These are phyloP conservation scores for Penicillium atrosanguineum DNA, from an alignment of 495 filamentous ascomycete genomes.

Conservation along the genomic window DNA sequence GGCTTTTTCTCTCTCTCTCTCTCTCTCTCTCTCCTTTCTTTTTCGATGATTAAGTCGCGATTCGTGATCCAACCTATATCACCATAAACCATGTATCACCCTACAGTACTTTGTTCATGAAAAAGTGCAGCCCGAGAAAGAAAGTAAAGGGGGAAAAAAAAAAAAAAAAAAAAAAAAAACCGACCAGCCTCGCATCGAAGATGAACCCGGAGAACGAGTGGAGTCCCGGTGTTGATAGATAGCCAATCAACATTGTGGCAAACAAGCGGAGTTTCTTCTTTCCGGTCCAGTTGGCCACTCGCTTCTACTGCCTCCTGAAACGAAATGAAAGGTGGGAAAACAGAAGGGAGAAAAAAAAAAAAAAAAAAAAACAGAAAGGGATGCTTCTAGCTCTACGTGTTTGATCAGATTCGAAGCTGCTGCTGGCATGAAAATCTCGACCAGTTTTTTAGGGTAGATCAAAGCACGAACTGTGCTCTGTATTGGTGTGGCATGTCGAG, in stretches of 20 bases:
- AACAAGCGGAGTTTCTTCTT: conserved; percentile 6
- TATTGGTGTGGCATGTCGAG: neutral
- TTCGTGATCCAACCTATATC: neutral
- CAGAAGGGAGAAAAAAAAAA: too few relatives aligned
- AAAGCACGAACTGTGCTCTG: neutral
- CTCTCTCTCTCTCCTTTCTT: neutral
- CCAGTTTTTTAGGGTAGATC: neutral
- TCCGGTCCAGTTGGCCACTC: conserved; percentile 12
- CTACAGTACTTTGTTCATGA: too few relatives aligned
- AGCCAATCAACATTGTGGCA: conserved; percentile 3
- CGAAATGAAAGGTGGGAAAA: conserved; percentile 3
- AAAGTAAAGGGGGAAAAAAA: neutral
- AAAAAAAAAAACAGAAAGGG: conserved; percentile 3
- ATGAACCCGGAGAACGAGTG: conserved; percentile 16
- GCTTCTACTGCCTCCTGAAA: neutral
- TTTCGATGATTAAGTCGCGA: too few relatives aligned
- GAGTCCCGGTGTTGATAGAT: neutral
- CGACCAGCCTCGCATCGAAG: conserved; percentile 9
- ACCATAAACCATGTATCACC: too few relatives aligned
- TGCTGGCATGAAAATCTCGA: neutral
- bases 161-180: neutral
- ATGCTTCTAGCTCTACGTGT: neutral
- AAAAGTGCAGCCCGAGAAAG: too few relatives aligned
- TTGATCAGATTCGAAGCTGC: neutral
- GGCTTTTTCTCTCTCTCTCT: neutral